A percentile compares a stretch with the other conserved stretches of the same genome.
Conservation (phyloP, 495 filamentous ascomycete species). For the Neurospora discreta region DNA sequence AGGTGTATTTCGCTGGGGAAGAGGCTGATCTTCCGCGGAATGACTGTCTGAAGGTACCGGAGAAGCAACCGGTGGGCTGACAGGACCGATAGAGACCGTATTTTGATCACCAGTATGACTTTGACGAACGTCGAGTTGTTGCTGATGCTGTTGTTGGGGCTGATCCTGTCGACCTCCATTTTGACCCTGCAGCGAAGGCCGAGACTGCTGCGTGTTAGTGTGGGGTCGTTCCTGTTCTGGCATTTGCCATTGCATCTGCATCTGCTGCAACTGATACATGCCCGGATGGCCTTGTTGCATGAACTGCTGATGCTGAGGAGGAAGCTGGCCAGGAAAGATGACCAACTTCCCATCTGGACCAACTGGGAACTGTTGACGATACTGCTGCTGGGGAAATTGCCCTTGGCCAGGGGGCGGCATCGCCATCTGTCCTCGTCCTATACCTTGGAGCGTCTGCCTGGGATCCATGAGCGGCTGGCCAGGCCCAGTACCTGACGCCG, state of each 20-base stretch:
- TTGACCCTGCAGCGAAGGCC: slow-evolving; percentile 4
- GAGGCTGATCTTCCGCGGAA: slow-evolving; percentile 8
- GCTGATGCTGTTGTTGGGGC: background rate
- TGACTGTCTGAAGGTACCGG: slow-evolving; percentile 3
- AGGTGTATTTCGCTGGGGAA: slow-evolving; percentile 8
- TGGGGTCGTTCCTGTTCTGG: slow-evolving; percentile 2
- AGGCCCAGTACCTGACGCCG: background rate
- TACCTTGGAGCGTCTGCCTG: background rate
- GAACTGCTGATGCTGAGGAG: slow-evolving; percentile 5
- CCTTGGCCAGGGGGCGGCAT: slow-evolving; percentile 5
- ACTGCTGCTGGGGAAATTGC: slow-evolving; percentile 12
- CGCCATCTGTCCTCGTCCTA: slow-evolving; percentile 4
- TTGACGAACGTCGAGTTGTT: background rate
- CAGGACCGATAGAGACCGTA: background rate
- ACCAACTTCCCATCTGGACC: slow-evolving; percentile 18
- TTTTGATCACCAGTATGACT: background rate
- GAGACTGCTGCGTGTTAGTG: slow-evolving; percentile 4
- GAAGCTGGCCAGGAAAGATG: slow-evolving; percentile 12
- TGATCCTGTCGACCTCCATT: background rate
- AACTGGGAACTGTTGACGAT: slow-evolving; percentile 10
- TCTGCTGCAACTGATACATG: background rate
- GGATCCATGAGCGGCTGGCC: background rate
- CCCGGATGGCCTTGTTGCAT: slow-evolving; percentile 3
- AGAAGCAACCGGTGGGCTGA: background rate
- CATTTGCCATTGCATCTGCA: background rate